phyloP scores from a whole-genome alignment of 164 flowering plant species.

The Pachysandra terminalis region DNA sequence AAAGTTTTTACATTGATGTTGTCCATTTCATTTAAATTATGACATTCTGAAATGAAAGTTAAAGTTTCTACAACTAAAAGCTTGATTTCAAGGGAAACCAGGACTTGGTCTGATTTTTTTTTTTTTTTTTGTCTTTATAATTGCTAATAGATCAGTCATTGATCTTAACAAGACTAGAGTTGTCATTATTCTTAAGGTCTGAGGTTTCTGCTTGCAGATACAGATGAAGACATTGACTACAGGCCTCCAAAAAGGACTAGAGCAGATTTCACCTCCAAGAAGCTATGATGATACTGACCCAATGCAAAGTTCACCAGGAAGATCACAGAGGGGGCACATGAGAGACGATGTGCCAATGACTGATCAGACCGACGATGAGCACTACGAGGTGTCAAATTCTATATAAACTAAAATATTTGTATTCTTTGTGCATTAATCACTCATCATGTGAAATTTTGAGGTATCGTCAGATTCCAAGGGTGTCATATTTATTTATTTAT shows the following conservation, averaged over 20 bases:
- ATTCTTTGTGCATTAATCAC: neutral
- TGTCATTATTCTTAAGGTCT: neutral
- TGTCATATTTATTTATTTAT: neutral
- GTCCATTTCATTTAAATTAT: no score
- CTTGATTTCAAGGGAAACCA: neutral
- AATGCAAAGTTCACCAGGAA: constrained; percentile 79
- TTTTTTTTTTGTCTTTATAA: no score
- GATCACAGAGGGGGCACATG: constrained; percentile 58
- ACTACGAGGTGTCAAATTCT: constrained; percentile 45
- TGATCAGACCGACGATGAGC: constrained; percentile 81
- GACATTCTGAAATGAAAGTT: no score
- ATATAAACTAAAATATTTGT: neutral
- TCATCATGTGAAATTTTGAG: neutral
- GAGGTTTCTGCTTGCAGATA: constrained; percentile 45
- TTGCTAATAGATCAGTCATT: no score
- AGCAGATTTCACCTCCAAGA: constrained; percentile 66
- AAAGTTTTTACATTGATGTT: no score
- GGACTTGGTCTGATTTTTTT: no score
- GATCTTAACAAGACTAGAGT: no score
- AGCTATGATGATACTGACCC: constrained; percentile 67
- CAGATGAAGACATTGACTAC: constrained; percentile 69
- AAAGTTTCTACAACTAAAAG: neutral
- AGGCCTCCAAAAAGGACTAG: constrained; percentile 83
- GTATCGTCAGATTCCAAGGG: neutral
- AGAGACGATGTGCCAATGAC: constrained; percentile 87